Conservation (phyloP, 1,284 basidiomycete genomes). For the Melampsora occidentalis region DNA sequence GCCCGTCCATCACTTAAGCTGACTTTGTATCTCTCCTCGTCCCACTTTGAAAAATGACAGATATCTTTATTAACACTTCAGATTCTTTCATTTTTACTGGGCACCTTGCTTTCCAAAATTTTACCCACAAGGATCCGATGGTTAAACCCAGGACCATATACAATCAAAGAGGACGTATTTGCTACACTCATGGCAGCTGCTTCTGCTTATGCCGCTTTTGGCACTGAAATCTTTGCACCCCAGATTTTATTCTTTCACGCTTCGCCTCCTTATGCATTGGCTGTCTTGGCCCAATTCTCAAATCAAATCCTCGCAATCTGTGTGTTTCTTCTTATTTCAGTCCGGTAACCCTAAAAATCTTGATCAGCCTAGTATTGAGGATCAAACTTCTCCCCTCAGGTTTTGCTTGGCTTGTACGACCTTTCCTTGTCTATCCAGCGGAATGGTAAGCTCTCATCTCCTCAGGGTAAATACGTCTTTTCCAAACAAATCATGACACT, state of each 20-base stretch:
- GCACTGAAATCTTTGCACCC: slow-evolving; percentile 43
- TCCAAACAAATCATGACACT: not conserved
- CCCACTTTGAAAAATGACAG: slow-evolving; percentile 9
- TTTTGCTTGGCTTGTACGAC: slow-evolving; percentile 40
- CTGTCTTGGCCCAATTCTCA: slow-evolving; percentile 31
- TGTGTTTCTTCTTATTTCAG: slow-evolving; percentile 1
- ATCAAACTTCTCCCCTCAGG: not conserved
- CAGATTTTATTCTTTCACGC: slow-evolving; percentile 41
- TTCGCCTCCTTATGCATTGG: slow-evolving; percentile 19
- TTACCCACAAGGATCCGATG: slow-evolving; percentile 20
- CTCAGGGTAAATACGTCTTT: too few species aligned
- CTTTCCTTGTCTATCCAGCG: slow-evolving; percentile 28
- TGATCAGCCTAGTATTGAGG: not conserved
- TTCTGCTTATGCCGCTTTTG: slow-evolving; percentile 42
- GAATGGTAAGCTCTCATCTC: slow-evolving; percentile 26
- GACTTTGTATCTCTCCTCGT: not conserved
- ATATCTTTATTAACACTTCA: slow-evolving; percentile 42
- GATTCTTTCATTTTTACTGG: slow-evolving; percentile 42
- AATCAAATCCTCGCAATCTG: slow-evolving; percentile 44
- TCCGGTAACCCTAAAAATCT: not conserved
- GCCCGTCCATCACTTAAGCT: not conserved
- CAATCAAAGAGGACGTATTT: slow-evolving; percentile 44
- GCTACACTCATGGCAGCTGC: slow-evolving; percentile 45
- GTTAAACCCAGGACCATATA: slow-evolving; percentile 39
- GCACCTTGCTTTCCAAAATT: slow-evolving; percentile 40